Base-by-base conservation (phyloP, 352 stramenopile species). In the Thalassiosira delicatula region DNA sequence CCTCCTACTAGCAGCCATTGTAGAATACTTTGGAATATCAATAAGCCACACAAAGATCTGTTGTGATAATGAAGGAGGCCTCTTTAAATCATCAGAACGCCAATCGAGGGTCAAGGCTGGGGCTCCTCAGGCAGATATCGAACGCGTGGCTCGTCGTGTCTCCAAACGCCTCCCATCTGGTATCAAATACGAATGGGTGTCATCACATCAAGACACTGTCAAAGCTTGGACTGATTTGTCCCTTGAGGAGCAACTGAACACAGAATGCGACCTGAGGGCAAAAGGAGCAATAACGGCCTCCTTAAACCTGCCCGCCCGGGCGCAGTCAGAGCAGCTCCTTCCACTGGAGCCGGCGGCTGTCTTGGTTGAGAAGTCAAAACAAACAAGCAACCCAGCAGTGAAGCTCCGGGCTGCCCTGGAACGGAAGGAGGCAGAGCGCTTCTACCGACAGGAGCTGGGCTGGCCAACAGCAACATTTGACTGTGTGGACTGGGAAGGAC, bases 281-380 rank as follows among this genome's bases (percentile, higher is more conserved):
- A 83, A 83, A 32, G 27, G 8, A 27, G 72, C 62, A 29, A 35
- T 80, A 17, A 33, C 57, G 35, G 29, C 19, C 17, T 80, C n/a
- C 14, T 27, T 25, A 40, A 33, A 9, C 9, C 29, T 21, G 11
- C 19, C 25, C 30, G 0, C 32, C 9, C n/a, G 37, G 9, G 60
- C 21, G 9, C 44, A 53, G 44, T 19, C 4, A 23, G 12, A 54
- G 32, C 61, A 80, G 14, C 71, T 80, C 11, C 65, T 76, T 5
- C 74, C 74, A 25, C 0, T 69, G 42, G 65, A 82, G 29, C 25
- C 67, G n/a, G 74, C 65, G 17, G 54, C 56, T 17, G 30, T 82
- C 0, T 65, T 70, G 2, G 51, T 82, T 11, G 35, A 51, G 1
- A 67, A 33, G 5, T 23, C 3, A 1, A 81, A 81, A 23, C 23